Evolutionary conservation across 2,329 filamentous ascomycete genomes (phyloP).

Genomic region (Phaeomoniella chlamydospora): DNA sequence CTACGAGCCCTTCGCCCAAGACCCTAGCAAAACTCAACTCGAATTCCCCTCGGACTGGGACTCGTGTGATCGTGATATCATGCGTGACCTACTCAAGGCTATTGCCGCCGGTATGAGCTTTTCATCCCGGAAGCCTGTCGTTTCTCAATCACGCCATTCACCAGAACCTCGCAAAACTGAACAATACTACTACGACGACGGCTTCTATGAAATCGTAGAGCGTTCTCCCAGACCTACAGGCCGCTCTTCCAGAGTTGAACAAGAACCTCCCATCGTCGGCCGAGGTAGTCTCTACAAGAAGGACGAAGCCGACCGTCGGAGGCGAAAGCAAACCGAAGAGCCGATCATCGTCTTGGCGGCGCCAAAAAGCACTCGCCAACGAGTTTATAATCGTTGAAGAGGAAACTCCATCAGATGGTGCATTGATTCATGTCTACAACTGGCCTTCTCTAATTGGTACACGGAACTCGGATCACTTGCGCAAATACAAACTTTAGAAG

Average conservation of each 20-base stretch:
- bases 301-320: not conserved
- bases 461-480: not conserved
- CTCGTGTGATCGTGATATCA: not conserved
- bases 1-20: not conserved
- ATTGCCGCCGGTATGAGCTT: not conserved
- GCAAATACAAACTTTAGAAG: not conserved
- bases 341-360: not conserved
- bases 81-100: not conserved
- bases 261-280: too few species aligned
- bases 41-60: not conserved
- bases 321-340: not conserved
- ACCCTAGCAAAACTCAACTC: not conserved
- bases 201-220: not conserved
- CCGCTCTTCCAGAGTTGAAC: not conserved
- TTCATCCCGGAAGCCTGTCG: not conserved
- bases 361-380: not conserved
- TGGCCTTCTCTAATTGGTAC: not conserved
- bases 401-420: not conserved
- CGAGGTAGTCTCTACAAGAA: not conserved
- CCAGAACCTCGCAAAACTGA: not conserved
- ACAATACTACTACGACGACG: not conserved
- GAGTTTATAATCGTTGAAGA: not conserved
- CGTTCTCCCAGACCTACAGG: not conserved
- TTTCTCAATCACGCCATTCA: not conserved
- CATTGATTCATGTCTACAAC: not conserved